Evolutionary conservation across 192 early-diverging fungal species (phyloP), one percentile per base, ranked within the genome.

Genomic region (Chytriomyces sp.): DNA sequence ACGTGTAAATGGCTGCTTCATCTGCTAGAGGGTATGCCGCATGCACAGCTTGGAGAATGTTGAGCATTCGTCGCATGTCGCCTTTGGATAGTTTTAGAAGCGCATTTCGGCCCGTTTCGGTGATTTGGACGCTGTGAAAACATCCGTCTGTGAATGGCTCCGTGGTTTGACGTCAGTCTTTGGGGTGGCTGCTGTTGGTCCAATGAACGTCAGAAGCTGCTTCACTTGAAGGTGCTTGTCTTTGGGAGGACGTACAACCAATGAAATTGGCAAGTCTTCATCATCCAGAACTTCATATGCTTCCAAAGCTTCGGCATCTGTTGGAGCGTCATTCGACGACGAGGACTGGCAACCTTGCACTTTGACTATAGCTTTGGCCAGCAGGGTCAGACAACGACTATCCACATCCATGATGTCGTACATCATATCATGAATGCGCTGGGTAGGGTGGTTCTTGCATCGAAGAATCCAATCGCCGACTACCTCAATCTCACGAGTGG

Each of bases 21-120:
- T 91, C 91, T 9, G 97, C 88, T 2, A 65, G 46, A 63, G 92
- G 86, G 72, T 92, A 96, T 8, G 93, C 95, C 6, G 95, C 94
- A 82, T 95, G 93, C 72, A 93, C 94, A 0, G 96, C 88, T 82
- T 89, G 98, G 61, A 98, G 82, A 50, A 99, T 94, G 81, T 99
- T 99, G 48, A 99, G 85, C 7, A 94, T 93, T 24, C 94, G 87
- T 74, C 98, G 89, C 98, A 99, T 99, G 81, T 99, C 98, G n/a
- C 98, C 97, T 61, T 90, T 86, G 0, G 94, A 94, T 0, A 99
- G 81, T 65, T 85, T 88, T 57, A 98, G 80, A 23, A 99, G 83
- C 20, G 98, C 96, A 28, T 90, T 69, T 67, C 87, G 89, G 9
- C 95, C 98, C 6, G 93, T 90, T 20, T 90, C 82, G 3, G 92